Percentiles rank a stretch among this genome's conserved stretches.
These are phyloP conservation scores for Oxytropis ochrocephala DNA, from an alignment of 306 rosid species.

Conservation along the genomic window DNA sequence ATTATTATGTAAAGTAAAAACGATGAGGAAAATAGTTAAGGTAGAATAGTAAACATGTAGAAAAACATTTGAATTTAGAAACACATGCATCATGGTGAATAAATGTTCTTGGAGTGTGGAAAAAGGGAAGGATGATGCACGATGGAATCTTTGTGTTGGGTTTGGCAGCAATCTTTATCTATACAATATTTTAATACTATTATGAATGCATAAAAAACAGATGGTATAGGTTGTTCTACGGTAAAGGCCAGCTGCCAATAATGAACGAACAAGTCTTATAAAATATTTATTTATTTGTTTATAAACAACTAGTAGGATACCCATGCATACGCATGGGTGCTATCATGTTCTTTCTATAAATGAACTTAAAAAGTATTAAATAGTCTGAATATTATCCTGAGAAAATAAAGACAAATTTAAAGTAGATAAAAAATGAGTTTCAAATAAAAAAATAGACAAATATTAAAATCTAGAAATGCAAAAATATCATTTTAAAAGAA, in stretches of 20 bases:
- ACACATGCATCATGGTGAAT: background rate
- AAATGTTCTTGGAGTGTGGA: constrained; percentile 11
- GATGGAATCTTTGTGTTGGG: constrained; percentile 7
- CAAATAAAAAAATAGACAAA: no score
- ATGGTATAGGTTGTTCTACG: background rate
- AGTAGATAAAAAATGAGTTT: no score
- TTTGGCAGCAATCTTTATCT: constrained; percentile 1
- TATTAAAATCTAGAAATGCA: no score
- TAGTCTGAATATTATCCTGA: no score
- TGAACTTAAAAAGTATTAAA: no score
- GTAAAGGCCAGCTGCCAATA: constrained; percentile 16
- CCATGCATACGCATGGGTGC: no score
- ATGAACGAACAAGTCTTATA: background rate
- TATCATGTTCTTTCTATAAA: no score
- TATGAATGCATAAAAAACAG: background rate
- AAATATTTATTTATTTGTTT: no score
- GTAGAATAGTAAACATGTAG: background rate
- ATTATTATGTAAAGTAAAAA: no score
- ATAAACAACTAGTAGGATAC: background rate
- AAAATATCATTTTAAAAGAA: no score
- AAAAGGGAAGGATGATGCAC: background rate
- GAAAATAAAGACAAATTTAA: no score
- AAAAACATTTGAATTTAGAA: background rate
- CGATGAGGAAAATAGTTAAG: no score
- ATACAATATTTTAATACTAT: background rate